phyloP scores from a whole-genome alignment of 2,329 filamentous ascomycete genomes.

The Sporothrix pseudoabietina region DNA sequence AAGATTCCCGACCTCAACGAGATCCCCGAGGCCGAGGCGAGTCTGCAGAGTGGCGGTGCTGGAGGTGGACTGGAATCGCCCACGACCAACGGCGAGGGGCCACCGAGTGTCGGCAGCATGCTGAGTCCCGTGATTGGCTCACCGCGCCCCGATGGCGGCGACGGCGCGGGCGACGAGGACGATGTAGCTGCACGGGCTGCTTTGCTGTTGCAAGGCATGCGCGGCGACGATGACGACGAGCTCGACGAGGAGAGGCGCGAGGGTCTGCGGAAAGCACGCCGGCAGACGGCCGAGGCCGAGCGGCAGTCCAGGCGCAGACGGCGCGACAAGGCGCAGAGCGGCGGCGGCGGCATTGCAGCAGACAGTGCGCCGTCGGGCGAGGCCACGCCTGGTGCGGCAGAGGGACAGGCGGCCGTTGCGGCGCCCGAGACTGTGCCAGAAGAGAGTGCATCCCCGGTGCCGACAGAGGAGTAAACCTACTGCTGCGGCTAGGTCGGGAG shows the following conservation, averaged over 20 bases:
- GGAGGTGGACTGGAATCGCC: slow-evolving; percentile 42
- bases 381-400: background rate
- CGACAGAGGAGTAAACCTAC: background rate
- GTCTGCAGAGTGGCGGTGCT: slow-evolving; percentile 36
- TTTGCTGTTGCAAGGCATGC: slow-evolving; percentile 79
- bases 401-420: background rate
- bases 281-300: slow-evolving; percentile 80
- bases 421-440: background rate
- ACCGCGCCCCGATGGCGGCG: slow-evolving; percentile 59
- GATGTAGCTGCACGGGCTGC: slow-evolving; percentile 86
- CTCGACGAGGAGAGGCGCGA: slow-evolving; percentile 59
- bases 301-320: slow-evolving; percentile 67
- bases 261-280: slow-evolving; percentile 60
- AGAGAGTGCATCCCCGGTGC: background rate
- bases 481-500: background rate
- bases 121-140: slow-evolving; percentile 55
- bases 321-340: slow-evolving; percentile 59
- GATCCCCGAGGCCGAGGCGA: slow-evolving; percentile 57
- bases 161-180: slow-evolving; percentile 70
- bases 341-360: slow-evolving; percentile 47
- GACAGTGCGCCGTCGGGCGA: background rate
- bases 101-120: slow-evolving; percentile 51
- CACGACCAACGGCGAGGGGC: slow-evolving; percentile 43
- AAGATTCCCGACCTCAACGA: slow-evolving; percentile 76
- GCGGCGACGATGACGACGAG: slow-evolving; percentile 64